A percentile compares a stretch with the other conserved stretches of the same genome.
These are phyloP conservation scores for Penicillium maclennaniae DNA, from an alignment of 495 filamentous ascomycete species.

Conservation along the genomic window DNA sequence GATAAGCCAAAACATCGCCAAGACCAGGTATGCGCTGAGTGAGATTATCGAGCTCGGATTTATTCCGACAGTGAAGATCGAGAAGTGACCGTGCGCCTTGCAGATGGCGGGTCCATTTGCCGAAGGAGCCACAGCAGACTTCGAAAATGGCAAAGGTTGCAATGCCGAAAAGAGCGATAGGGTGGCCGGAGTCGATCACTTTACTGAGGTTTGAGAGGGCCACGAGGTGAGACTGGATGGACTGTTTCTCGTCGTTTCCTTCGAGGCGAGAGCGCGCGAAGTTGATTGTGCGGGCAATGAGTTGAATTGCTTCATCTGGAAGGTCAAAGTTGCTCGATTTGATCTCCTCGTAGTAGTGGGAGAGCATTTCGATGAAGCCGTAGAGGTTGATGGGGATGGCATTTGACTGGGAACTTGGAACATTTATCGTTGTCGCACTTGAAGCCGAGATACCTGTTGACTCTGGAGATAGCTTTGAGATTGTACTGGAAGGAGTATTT, in stretches of 20 bases:
- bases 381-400: conserved; percentile 24
- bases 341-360: conserved; percentile 30
- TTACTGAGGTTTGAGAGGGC: conserved; percentile 28
- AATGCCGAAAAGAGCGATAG: conserved; percentile 32
- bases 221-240: conserved; percentile 28
- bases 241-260: conserved; percentile 17
- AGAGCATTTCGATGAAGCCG: conserved; percentile 32
- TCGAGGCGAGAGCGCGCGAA: conserved; percentile 24
- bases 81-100: conserved; percentile 33
- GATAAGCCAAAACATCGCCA: conserved; percentile 26
- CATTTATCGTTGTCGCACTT: neutral
- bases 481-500: neutral
- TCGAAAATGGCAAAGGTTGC: conserved; percentile 36
- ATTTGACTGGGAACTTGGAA: neutral
- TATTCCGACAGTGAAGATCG: conserved; percentile 29
- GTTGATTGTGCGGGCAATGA: conserved; percentile 25
- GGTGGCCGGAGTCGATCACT: conserved; percentile 29
- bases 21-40: conserved; percentile 21
- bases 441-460: neutral
- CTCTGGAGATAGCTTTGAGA: conserved; percentile 5
- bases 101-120: conserved; percentile 32
- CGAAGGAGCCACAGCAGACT: conserved; percentile 31
- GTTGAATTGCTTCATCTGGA: conserved; percentile 22
- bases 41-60: conserved; percentile 21
- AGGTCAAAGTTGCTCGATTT: conserved; percentile 21